Conservation (phyloP, 805 yeast species). For the Ogataea neopini region DNA sequence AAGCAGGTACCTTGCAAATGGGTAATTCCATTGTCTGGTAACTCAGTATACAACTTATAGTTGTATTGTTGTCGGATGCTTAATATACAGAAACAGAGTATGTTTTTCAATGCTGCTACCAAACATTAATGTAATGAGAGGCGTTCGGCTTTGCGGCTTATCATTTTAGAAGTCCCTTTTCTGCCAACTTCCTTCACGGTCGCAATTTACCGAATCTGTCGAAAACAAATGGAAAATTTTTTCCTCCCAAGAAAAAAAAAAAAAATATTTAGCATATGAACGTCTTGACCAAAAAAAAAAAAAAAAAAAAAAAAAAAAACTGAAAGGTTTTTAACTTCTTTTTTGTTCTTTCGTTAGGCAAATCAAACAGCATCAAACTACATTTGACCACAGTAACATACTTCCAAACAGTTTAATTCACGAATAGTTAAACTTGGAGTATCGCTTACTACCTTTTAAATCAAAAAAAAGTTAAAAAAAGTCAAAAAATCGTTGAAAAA, state of each 20-base stretch:
- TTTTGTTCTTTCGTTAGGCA: conserved; percentile 14
- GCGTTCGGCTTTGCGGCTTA: background rate
- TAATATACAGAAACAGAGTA: background rate
- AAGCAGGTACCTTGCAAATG: no score
- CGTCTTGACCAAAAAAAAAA: conserved; percentile 4
- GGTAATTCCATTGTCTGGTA: no score
- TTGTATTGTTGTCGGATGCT: no score
- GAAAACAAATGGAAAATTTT: conserved; percentile 2
- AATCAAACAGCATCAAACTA: conserved; percentile 1
- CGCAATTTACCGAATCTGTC: background rate
- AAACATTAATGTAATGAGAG: background rate
- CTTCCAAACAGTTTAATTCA: conserved; percentile 19
- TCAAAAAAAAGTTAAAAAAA: conserved; percentile 16
- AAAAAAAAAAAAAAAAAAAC: background rate
- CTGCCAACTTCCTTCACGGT: background rate
- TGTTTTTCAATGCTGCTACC: no score
- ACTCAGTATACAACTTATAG: no score
- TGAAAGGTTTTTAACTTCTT: conserved; percentile 10
- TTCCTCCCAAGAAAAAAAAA: conserved; percentile 7
- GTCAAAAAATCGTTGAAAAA: conserved; percentile 17
- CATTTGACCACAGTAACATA: conserved; percentile 10
- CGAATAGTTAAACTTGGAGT: conserved; percentile 18
- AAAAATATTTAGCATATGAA: conserved; percentile 9
- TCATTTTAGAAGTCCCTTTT: conserved; percentile 7
- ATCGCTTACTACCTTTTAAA: conserved; percentile 18